A percentile compares a stretch with the other conserved stretches of the same genome.
These are phyloP conservation scores for Solanum lycopersicoides DNA, from an alignment of 257 asterid species.

Conservation along the genomic window DNA sequence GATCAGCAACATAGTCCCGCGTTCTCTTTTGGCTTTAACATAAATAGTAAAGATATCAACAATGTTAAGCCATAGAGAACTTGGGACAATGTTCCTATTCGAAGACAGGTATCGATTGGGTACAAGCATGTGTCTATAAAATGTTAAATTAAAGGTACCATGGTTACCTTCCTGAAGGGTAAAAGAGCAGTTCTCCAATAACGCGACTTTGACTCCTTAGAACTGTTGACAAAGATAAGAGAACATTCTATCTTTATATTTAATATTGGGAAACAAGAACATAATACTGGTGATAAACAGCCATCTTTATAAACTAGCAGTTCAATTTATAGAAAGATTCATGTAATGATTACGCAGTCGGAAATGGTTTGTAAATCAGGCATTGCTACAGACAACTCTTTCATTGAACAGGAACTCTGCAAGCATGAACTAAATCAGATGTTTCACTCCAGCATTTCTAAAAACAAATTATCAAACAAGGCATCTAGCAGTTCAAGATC, in stretches of 20 bases:
- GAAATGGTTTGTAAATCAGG: not conserved
- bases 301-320: not conserved
- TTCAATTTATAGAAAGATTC: not conserved
- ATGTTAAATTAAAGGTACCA: not conserved
- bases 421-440: not conserved
- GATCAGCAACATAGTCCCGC: not conserved
- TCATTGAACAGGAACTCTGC: not conserved
- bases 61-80: not conserved
- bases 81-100: not conserved
- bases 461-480: not conserved
- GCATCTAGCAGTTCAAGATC: not conserved
- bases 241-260: constrained; percentile 13
- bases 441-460: not conserved
- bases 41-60: not conserved
- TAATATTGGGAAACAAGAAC: not conserved
- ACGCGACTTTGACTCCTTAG: constrained; percentile 15
- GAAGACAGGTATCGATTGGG: not conserved
- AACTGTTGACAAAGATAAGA: not conserved
- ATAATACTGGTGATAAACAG: not conserved
- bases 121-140: not conserved
- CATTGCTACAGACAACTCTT: not conserved
- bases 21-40: too few relatives aligned
- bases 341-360: not conserved
- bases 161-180: constrained; percentile 44
- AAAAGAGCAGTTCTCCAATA: constrained; percentile 47